Evolutionary conservation across 768 basidiomycete genomes (phyloP), one percentile per base, ranked within the genome.

Genomic region (Tulasnella sp.): DNA sequence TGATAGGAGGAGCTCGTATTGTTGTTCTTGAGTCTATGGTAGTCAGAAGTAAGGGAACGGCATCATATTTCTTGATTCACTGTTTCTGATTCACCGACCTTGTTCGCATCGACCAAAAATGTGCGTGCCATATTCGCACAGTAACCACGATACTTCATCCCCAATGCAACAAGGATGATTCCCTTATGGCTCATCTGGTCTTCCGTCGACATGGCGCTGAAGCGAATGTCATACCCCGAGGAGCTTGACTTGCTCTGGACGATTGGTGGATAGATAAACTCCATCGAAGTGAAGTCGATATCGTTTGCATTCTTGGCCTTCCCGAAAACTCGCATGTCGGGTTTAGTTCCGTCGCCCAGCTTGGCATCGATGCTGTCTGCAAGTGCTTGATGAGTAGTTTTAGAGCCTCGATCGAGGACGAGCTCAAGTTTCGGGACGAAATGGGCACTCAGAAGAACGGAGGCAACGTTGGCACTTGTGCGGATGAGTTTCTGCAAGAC

Each of bases 201-300:
- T 34, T 86, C 83, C 26, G 92, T 89, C 6, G 95, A 94, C 79
- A 94, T 89, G 0, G 93, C 94, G 1, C 90, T 91, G 44, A 90
- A 89, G 73, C 89, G 88, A 64, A 98, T 83, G 79, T 98, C 96
- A 79, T 96, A 98, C 7, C 92, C 91, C 11, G 86, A 83, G 73
- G 84, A 86, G 40, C 90, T 90, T 8, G 92, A 90, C 47, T 90
- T 90, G 6, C 95, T 98, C 76, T 98, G 96, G 78, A 98, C 92
- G 79, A 98, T 95, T 1, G 96, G 95, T 2, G 92, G 87, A 80
- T 96, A 98, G 76, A 92, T 91, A 81, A 95, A 96, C 80, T 99
- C 97, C 6, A 91, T 90, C 2, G 89, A 85, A n/a, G 83, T 82
- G 87, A 92, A 96, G 78, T 99, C 85, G 22, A 74, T 47, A 26